These are phyloP conservation scores for Delitschia confertaspora DNA, from an alignment of 495 filamentous ascomycete genomes.

Conservation along the genomic window DNA sequence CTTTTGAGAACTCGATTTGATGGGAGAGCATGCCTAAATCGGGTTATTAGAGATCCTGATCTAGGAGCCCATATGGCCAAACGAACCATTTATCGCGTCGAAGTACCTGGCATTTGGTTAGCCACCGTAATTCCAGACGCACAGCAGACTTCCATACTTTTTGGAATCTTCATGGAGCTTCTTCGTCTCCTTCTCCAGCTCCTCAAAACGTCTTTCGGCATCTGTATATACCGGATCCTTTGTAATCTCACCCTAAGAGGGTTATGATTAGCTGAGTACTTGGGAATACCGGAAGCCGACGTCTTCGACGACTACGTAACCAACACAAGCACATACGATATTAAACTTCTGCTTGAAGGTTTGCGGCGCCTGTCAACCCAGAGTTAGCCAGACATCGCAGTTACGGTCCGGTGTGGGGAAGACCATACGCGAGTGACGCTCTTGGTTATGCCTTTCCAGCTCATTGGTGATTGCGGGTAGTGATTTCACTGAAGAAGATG, in stretches of 20 bases:
- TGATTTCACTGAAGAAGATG: too few relatives aligned
- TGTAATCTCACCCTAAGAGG: constrained; percentile 63
- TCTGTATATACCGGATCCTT: constrained; percentile 93
- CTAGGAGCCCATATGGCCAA: constrained; percentile 11
- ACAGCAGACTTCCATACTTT: constrained; percentile 45
- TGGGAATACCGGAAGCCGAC: constrained; percentile 17
- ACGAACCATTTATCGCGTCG: constrained; percentile 80
- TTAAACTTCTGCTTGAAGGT: constrained; percentile 86
- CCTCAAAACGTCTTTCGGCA: constrained; percentile 85
- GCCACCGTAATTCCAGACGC: not conserved
- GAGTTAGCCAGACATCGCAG: constrained; percentile 12
- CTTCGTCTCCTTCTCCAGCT: constrained; percentile 91
- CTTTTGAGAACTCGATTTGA: constrained; percentile 97
- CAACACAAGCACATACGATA: constrained; percentile 44
- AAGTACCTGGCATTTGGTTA: constrained; percentile 53
- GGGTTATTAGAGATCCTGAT: constrained; percentile 13
- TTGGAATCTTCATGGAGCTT: constrained; percentile 89
- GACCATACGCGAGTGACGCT: constrained; percentile 64
- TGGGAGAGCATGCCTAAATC: constrained; percentile 81
- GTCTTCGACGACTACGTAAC: constrained; percentile 7
- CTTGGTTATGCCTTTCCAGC: constrained; percentile 93
- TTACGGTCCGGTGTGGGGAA: not conserved
- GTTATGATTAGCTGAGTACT: constrained; percentile 6
- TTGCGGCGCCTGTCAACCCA: constrained; percentile 68
- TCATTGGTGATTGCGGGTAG: constrained; percentile 50